Percentiles rank a stretch among this genome's conserved stretches.
Conservation (phyloP, 2,329 filamentous ascomycete genomes). For the Sphaerulina musiva region DNA sequence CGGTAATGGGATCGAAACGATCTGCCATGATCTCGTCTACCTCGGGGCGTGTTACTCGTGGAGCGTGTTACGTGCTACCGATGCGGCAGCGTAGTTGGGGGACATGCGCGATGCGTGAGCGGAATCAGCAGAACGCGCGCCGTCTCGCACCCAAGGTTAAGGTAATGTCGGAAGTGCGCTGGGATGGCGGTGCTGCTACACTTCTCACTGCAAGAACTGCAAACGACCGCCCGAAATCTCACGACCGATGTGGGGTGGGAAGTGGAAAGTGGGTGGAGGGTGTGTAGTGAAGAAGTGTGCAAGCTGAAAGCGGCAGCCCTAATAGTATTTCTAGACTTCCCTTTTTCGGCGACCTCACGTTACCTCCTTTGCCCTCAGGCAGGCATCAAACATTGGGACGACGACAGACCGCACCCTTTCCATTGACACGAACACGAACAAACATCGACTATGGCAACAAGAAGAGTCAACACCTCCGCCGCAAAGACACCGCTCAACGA, state of each 20-base stretch:
- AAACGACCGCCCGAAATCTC: neutral
- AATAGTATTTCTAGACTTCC: neutral
- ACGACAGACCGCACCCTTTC: neutral
- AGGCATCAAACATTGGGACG: neutral
- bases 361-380: neutral
- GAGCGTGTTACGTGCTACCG: conserved; percentile 3
- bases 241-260: neutral
- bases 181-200: neutral
- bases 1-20: conserved; percentile 31
- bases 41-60: conserved; percentile 3
- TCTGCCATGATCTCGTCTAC: conserved; percentile 25
- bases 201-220: neutral
- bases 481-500: conserved; percentile 58
- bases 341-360: neutral
- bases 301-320: conserved; percentile 1
- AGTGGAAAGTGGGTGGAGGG: too few relatives aligned
- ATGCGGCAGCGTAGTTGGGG: conserved; percentile 6
- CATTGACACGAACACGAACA: neutral
- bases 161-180: neutral
- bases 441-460: conserved; percentile 55
- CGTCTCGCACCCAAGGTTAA: neutral
- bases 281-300: neutral
- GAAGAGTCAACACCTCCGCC: conserved; percentile 59
- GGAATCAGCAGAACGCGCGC: conserved; percentile 2
- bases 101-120: conserved; percentile 5